Conservation (phyloP, 306 rosid genomes). For the Gillenia trifoliata region DNA sequence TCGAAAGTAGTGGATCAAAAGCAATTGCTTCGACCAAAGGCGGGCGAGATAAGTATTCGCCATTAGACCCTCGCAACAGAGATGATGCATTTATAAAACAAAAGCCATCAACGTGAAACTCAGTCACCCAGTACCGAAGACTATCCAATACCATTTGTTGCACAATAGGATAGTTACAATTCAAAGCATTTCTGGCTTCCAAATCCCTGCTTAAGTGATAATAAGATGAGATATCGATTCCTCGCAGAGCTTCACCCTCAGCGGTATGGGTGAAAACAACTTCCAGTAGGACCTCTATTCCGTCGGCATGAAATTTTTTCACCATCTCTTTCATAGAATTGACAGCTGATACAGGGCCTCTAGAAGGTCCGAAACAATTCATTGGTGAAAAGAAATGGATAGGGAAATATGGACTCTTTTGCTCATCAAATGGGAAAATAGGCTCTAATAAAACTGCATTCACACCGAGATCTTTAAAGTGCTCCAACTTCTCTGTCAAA, state of each 20-base stretch:
- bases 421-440: conserved; percentile 58
- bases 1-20: conserved; percentile 76
- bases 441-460: conserved; percentile 86
- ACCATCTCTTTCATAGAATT: conserved; percentile 82
- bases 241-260: conserved; percentile 59
- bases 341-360: conserved; percentile 47
- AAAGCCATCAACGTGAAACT: conserved; percentile 91
- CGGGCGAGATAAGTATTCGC: conserved; percentile 70
- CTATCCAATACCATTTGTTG: conserved; percentile 75
- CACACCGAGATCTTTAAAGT: conserved; percentile 67
- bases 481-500: conserved; percentile 63
- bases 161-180: conserved; percentile 74
- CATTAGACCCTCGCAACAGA: conserved; percentile 54
- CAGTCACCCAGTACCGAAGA: conserved; percentile 79
- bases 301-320: conserved; percentile 70
- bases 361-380: conserved; percentile 61
- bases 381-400: conserved; percentile 68
- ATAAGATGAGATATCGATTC: conserved; percentile 66
- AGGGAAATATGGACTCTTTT: conserved; percentile 83
- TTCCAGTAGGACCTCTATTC: conserved; percentile 82
- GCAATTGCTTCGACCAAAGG: conserved; percentile 83
- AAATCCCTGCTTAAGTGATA: conserved; percentile 38
- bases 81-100: conserved; percentile 79
- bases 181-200: conserved; percentile 42
- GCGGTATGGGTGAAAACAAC: conserved; percentile 83